phyloP scores from a whole-genome alignment of 1,284 basidiomycete genomes.

The Macrocystidia cucumis region DNA sequence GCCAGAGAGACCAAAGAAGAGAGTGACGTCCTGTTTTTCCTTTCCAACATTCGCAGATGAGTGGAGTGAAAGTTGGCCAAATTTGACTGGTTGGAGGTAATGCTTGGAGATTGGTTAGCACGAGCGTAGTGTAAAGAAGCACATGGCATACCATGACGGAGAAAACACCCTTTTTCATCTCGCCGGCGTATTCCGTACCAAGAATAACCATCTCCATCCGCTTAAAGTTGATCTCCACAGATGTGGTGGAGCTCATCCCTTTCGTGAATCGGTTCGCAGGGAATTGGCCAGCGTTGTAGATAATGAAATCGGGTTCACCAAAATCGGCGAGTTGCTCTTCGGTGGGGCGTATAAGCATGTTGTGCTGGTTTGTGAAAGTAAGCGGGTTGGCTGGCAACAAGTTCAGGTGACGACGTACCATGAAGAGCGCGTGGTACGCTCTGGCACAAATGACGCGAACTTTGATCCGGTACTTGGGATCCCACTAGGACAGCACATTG shows the following conservation, averaged over 20 bases:
- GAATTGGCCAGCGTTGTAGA: conserved; percentile 99
- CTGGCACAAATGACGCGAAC: conserved; percentile 98
- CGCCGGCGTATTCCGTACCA: conserved; percentile 98
- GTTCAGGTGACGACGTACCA: conserved; percentile 54
- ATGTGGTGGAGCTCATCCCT: conserved; percentile 98
- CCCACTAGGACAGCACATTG: conserved; percentile 56
- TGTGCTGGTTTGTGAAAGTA: conserved; percentile 54
- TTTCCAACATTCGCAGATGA: conserved; percentile 98
- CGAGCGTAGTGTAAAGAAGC: conserved; percentile 8
- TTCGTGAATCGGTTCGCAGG: conserved; percentile 99
- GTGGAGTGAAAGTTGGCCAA: conserved; percentile 96
- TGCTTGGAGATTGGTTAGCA: conserved; percentile 48
- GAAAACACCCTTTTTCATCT: conserved; percentile 99
- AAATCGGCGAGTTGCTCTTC: conserved; percentile 92
- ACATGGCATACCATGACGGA: conserved; percentile 78
- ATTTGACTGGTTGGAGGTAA: conserved; percentile 98
- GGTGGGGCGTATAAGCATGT: conserved; percentile 99
- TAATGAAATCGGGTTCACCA: conserved; percentile 99
- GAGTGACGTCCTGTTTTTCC: conserved; percentile 85
- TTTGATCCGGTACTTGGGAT: conserved; percentile 99
- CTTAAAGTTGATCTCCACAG: conserved; percentile 99
- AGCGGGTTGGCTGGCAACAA: conserved; percentile 4
- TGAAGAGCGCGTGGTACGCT: conserved; percentile 99
- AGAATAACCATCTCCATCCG: conserved; percentile 99
- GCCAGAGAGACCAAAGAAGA: conserved; percentile 99